Percentiles rank a stretch among this genome's conserved stretches.
Conservation (phyloP, 495 filamentous ascomycete genomes). For the Chaetomidium leptoderma region DNA sequence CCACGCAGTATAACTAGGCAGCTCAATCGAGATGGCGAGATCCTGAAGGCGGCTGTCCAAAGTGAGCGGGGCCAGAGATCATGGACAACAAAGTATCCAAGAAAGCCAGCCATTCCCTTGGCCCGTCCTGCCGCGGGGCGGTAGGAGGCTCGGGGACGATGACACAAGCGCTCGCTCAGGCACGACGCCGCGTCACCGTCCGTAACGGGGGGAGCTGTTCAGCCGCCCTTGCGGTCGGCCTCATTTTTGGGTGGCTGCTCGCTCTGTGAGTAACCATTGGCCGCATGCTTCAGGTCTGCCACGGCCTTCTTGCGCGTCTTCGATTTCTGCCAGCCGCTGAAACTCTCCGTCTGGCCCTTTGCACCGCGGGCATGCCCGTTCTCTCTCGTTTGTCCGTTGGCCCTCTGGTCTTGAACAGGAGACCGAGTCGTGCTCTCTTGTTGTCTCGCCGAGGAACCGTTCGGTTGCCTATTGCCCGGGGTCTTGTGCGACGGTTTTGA, state of each 20-base stretch:
- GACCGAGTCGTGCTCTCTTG: slow-evolving; percentile 10
- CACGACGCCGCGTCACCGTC: background rate
- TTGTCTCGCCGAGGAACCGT: slow-evolving; percentile 18
- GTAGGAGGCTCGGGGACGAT: background rate
- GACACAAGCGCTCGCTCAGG: background rate
- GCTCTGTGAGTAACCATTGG: slow-evolving; percentile 36
- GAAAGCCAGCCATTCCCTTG: slow-evolving; percentile 14
- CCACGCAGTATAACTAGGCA: background rate
- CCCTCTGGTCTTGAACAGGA: slow-evolving; percentile 30
- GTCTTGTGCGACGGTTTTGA: slow-evolving; percentile 21
- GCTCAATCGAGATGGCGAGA: background rate
- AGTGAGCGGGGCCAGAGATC: background rate
- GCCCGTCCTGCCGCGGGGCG: background rate
- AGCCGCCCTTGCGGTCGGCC: slow-evolving; percentile 53
- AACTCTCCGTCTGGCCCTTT: slow-evolving; percentile 47
- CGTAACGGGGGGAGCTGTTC: slow-evolving; percentile 16
- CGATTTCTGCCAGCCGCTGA: slow-evolving; percentile 46
- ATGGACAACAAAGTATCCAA: slow-evolving; percentile 28
- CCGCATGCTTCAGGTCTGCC: slow-evolving; percentile 32
- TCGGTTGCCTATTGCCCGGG: slow-evolving; percentile 18
- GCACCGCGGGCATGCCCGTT: slow-evolving; percentile 46
- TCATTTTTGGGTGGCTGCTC: slow-evolving; percentile 50
- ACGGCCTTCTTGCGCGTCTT: slow-evolving; percentile 46
- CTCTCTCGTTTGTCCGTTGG: slow-evolving; percentile 36
- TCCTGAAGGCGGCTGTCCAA: slow-evolving; percentile 2